Base-by-base conservation (phyloP, 352 stramenopile genomes). In the Blastocystis sp. region DNA sequence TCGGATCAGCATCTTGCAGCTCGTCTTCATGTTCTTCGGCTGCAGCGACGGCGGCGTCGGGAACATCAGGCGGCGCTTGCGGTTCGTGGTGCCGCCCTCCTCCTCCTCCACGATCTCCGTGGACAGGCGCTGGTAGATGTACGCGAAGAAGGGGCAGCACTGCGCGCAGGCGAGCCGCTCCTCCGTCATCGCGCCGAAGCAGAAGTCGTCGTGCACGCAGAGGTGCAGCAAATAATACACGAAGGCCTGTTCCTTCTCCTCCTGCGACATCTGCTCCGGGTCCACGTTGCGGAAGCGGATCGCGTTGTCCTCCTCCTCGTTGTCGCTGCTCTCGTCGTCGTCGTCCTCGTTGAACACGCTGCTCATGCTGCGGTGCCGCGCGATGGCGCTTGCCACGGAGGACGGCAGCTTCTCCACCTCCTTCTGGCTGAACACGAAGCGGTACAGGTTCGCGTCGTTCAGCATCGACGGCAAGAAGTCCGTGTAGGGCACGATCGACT, bases 161-260 rank as follows among this genome's bases (percentile, higher is more conserved):
- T 76, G 68, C 4, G 78, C 68, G 45, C 78, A 88, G 3, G 78
- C 64, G 21, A 88, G 40, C 17, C 78, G 78, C 38, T 88, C 78
- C 45, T 88, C 78, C n/a, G 78, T 79, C 78, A 88, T 88, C 3
- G 78, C 78, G n/a, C 78, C 78, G 38, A 79, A 88, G 28, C 78
- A 88, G 68, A 88, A 88, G 34, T 88, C 78, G 45, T 88, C 78
- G 45, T 88, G 78, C 17, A 88, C 78, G 45, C 78, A 88, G 24
- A 88, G 64, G 45, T 88, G 78, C 11, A 88, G 68, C 21, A 88
- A 61, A 78, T 88, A 88, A 34, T 79, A 79, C 40, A 88, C 63
- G 38, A 88, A 79, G 3, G 78, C 64, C 48, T 88, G 78, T 42
- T 76, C 62, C 48, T 88, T 76, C 40, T 84, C 74, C 48, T 84